phyloP scores from a whole-genome alignment of 257 asterid species.

The Cruciata laevipes region DNA sequence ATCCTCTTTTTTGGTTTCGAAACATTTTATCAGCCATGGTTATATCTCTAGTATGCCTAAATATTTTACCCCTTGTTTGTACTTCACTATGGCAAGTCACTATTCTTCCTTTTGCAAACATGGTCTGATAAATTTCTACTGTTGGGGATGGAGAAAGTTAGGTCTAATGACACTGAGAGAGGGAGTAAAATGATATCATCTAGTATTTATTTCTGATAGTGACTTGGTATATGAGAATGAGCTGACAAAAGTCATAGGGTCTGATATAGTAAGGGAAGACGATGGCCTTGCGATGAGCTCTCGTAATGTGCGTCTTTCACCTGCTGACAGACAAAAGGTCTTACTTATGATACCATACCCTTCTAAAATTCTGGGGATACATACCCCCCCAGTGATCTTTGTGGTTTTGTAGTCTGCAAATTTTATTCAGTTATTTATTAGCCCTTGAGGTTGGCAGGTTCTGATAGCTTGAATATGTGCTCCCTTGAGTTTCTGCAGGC shows the following conservation, averaged over 20 bases:
- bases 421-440: slow-evolving; percentile 1
- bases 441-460: slow-evolving; percentile 4
- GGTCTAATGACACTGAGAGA: neutral
- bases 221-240: too few relatives aligned
- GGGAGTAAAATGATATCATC: too few relatives aligned
- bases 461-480: neutral
- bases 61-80: slow-evolving; percentile 71
- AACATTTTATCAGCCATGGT: too few relatives aligned
- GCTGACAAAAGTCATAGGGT: slow-evolving; percentile 58
- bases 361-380: neutral
- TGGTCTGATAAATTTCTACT: neutral
- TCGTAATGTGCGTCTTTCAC: slow-evolving; percentile 73
- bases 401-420: neutral
- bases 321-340: slow-evolving; percentile 68
- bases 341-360: slow-evolving; percentile 6
- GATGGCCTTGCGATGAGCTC: slow-evolving; percentile 97
- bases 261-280: slow-evolving; percentile 58
- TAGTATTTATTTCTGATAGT: neutral
- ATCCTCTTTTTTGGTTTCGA: neutral
- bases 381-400: neutral
- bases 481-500: slow-evolving; percentile 44
- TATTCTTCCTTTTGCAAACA: slow-evolving; percentile 2
- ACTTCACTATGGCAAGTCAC: too few relatives aligned
- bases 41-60: slow-evolving; percentile 68
- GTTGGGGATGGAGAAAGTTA: slow-evolving; percentile 1